Percentiles rank a stretch among this genome's conserved stretches.
Evolutionary conservation across 1,284 basidiomycete species (phyloP).

Genomic region (Ganoderma leucocontextum): DNA sequence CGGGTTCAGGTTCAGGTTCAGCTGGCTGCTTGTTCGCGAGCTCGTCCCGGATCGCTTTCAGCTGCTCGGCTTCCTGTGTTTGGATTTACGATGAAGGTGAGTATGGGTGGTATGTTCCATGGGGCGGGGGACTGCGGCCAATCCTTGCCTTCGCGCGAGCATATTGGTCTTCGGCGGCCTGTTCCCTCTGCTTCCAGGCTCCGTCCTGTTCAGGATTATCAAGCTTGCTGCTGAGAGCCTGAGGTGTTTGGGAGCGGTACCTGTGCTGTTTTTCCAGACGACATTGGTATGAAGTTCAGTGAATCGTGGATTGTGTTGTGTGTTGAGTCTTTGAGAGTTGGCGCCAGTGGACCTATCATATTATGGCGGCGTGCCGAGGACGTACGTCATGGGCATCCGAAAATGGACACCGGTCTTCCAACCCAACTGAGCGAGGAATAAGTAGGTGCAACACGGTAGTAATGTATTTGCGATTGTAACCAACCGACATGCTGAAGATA

Average conservation of each 20-base stretch:
- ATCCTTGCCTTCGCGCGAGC: slow-evolving; percentile 42
- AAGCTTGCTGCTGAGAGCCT: background rate
- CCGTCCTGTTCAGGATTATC: slow-evolving; percentile 35
- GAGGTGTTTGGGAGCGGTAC: slow-evolving; percentile 16
- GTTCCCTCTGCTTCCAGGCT: slow-evolving; percentile 43
- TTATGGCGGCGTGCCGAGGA: background rate
- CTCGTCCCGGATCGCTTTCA: slow-evolving; percentile 40
- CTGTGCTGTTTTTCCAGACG: slow-evolving; percentile 40
- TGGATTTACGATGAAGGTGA: background rate
- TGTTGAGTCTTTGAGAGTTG: background rate
- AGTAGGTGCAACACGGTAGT: background rate
- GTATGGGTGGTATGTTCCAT: background rate
- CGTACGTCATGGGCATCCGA: slow-evolving; percentile 2
- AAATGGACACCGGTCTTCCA: background rate
- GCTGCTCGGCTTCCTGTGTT: slow-evolving; percentile 41
- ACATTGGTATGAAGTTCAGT: slow-evolving; percentile 24
- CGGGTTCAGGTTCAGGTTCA: slow-evolving; percentile 8
- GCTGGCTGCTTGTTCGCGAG: slow-evolving; percentile 27
- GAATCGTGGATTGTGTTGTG: background rate
- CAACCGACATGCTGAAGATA: background rate
- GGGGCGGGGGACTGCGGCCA: too few relatives aligned
- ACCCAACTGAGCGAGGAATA: background rate
- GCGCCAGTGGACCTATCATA: too few relatives aligned
- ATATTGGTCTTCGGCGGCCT: slow-evolving; percentile 44
- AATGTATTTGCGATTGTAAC: background rate